These are phyloP conservation scores for Mucor sp. DNA, from an alignment of 371 early-diverging fungal genomes.

Conservation along the genomic window DNA sequence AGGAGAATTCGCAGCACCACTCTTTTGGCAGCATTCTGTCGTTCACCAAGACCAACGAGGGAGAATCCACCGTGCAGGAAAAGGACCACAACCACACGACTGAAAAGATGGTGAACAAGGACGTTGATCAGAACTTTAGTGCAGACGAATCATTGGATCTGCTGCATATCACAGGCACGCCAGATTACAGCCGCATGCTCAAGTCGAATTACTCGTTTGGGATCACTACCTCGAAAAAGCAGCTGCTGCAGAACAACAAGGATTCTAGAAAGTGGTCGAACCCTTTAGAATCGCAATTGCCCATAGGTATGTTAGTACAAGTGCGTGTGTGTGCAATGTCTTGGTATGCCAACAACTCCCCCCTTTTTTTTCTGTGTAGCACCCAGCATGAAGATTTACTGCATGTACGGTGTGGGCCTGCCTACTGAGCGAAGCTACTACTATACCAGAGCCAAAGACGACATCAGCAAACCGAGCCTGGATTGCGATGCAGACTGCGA, in stretches of 20 bases:
- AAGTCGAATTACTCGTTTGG: conserved; percentile 68
- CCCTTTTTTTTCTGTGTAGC: conserved; percentile 6
- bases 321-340: no score
- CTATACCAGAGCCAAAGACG: conserved; percentile 39
- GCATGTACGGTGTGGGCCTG: conserved; percentile 83
- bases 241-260: conserved; percentile 50
- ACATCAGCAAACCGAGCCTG: neutral
- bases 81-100: neutral
- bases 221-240: conserved; percentile 53
- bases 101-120: conserved; percentile 10
- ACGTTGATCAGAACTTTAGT: conserved; percentile 44
- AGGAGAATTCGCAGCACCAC: conserved; percentile 18
- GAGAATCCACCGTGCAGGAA: neutral
- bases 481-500: conserved; percentile 9
- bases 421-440: conserved; percentile 83
- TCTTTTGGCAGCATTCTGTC: conserved; percentile 46
- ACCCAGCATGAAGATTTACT: conserved; percentile 80
- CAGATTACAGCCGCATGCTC: conserved; percentile 53
- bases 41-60: conserved; percentile 19
- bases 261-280: conserved; percentile 83
- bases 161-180: conserved; percentile 50
- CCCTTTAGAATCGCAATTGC: conserved; percentile 82
- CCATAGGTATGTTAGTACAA: conserved; percentile 52
- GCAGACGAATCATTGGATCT: conserved; percentile 58
- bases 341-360: neutral